A percentile compares a stretch with the other conserved stretches of the same genome.
Conservation (phyloP, 2,329 filamentous ascomycete genomes). For the Geosmithia putterillii region DNA sequence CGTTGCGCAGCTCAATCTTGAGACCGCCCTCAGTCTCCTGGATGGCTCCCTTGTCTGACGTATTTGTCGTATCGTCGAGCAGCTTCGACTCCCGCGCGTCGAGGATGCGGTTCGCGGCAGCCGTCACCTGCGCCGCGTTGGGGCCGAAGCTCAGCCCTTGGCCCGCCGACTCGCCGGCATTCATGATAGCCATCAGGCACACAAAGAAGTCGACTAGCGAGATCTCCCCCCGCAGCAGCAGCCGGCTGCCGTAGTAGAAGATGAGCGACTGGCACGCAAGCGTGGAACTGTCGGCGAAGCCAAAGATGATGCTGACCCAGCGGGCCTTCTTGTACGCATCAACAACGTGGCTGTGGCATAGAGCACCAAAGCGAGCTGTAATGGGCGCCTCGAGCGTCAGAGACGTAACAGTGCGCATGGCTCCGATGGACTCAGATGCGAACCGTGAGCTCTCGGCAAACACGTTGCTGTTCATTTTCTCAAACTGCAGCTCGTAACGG, state of each 20-base stretch:
- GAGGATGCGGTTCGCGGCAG: constrained; percentile 48
- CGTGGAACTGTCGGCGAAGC: constrained; percentile 54
- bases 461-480: constrained; percentile 53
- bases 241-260: constrained; percentile 54
- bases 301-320: constrained; percentile 53
- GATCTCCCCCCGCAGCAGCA: constrained; percentile 41
- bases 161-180: constrained; percentile 55
- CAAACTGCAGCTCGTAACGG: constrained; percentile 52
- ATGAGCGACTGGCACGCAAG: constrained; percentile 51
- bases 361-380: constrained; percentile 42
- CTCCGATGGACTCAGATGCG: constrained; percentile 60
- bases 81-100: constrained; percentile 32
- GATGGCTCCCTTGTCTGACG: constrained; percentile 32
- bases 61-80: constrained; percentile 25
- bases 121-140: constrained; percentile 47
- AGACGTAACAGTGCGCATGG: constrained; percentile 60
- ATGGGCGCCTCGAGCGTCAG: constrained; percentile 60
- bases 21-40: constrained; percentile 31
- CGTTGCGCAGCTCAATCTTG: constrained; percentile 41
- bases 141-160: constrained; percentile 56
- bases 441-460: constrained; percentile 64
- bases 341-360: constrained; percentile 47
- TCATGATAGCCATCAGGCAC: constrained; percentile 53
- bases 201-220: constrained; percentile 34
- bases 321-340: constrained; percentile 49